Percentiles rank a stretch among this genome's conserved stretches.
Evolutionary conservation across 2,329 filamentous ascomycete genomes (phyloP).

Genomic region (Trichophyton simii): DNA sequence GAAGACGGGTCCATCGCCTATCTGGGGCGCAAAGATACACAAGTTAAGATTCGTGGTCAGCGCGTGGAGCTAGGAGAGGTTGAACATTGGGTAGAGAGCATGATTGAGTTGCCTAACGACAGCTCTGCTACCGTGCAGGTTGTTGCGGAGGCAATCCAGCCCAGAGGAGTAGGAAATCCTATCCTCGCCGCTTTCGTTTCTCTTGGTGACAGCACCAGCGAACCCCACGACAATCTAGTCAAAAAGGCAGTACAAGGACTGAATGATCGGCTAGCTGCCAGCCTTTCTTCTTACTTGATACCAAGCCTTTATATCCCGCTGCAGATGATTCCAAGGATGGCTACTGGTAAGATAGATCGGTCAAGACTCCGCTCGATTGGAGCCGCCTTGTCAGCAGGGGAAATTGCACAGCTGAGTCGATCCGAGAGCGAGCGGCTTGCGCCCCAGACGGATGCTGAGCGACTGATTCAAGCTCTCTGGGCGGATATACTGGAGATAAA

Average conservation of each 20-base stretch:
- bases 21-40: conserved; percentile 8
- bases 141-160: background rate
- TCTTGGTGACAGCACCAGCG: background rate
- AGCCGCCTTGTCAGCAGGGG: background rate
- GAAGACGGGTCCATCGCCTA: conserved; percentile 13
- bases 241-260: conserved; percentile 1
- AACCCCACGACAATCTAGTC: background rate
- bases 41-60: conserved; percentile 5
- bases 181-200: background rate
- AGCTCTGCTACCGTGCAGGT: background rate
- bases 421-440: background rate
- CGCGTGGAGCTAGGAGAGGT: conserved; percentile 4
- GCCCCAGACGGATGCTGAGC: background rate
- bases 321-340: conserved; percentile 24
- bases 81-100: background rate
- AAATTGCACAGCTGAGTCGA: background rate
- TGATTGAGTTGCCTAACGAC: background rate
- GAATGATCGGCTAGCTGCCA: conserved; percentile 12
- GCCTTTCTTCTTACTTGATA: conserved; percentile 22
- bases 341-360: conserved; percentile 30
- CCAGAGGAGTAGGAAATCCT: background rate
- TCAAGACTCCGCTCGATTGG: conserved; percentile 17
- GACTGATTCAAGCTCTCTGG: background rate
- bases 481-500: background rate
- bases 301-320: conserved; percentile 29